phyloP scores from a whole-genome alignment of 495 filamentous ascomycete genomes.

The Tetracladium setigerum region DNA sequence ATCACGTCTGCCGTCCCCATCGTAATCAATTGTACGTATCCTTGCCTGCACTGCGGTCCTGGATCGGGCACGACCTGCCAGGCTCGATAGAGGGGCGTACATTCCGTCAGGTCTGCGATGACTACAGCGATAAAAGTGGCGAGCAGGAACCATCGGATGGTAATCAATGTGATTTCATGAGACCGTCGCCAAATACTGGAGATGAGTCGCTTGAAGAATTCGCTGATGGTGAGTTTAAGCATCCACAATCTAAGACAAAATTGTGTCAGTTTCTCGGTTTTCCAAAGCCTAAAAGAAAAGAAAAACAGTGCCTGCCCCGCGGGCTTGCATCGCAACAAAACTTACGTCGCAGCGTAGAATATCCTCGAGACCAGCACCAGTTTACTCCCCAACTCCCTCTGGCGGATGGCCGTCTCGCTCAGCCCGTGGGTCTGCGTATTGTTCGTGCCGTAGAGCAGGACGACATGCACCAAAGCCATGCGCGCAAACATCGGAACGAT shows the following conservation, averaged over 20 bases:
- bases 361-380: slow-evolving; percentile 59
- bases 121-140: slow-evolving; percentile 72
- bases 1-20: slow-evolving; percentile 83
- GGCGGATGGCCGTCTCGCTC: slow-evolving; percentile 35
- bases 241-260: slow-evolving; percentile 66
- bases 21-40: slow-evolving; percentile 76
- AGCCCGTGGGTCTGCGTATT: slow-evolving; percentile 51
- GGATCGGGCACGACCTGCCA: slow-evolving; percentile 92
- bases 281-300: too few relatives aligned
- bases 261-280: slow-evolving; percentile 1
- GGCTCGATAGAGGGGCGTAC: slow-evolving; percentile 75
- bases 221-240: slow-evolving; percentile 81
- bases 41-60: slow-evolving; percentile 73
- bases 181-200: slow-evolving; percentile 45
- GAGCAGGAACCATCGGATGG: slow-evolving; percentile 66
- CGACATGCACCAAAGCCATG: slow-evolving; percentile 80
- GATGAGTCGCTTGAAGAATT: slow-evolving; percentile 78
- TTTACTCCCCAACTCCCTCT: slow-evolving; percentile 51
- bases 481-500: slow-evolving; percentile 73
- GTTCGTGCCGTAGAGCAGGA: slow-evolving; percentile 83
- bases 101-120: slow-evolving; percentile 76
- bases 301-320: too few relatives aligned
- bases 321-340: too few relatives aligned
- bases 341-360: slow-evolving; percentile 63
- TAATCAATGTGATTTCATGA: slow-evolving; percentile 56